Base-by-base conservation (phyloP, 2,329 filamentous ascomycete species). In the Fusarium coffeatum region DNA sequence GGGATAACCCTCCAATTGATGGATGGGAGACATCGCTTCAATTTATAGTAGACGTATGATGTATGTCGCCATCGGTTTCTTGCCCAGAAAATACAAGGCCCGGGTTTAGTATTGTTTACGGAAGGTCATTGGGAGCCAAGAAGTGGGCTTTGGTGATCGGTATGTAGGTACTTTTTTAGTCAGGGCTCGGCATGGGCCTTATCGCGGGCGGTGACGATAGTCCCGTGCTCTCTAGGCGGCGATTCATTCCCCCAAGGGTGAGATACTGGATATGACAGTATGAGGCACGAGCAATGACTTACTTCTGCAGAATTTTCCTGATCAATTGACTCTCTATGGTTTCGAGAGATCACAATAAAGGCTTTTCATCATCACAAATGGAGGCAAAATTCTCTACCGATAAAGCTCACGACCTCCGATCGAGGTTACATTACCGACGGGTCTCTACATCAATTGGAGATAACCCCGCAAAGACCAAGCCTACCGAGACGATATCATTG, bases 41-140 rank as follows among this genome's bases (percentile, higher is more conserved):
- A 51, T 60, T 68, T 64, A 59, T 68, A 59, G 3, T 3, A 30
- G 28, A 28, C 23, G 23, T 23, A 23, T 23, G 23, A 23, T 23
- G 23, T 23, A 23, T 27, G 25, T 32, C 15, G 30, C 30, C 30
- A 32, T 32, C 30, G 30, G 30, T 40, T 23, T 0, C 11, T 22
- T 41, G 59, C 59, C 57, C 25, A 63, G 57, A 46, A 23, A 32
- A 45, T 20, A 40, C 40, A 55, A 54, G 57, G 9, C 23, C 34
- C 64, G 68, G 59, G 37, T 37, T 46, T 46, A 25, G 16, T 46
- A 28, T 71, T 63, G 32, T 20, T 64, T 71, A n/a, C 18, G 67
- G 68, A 70, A 70, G 68, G 68, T 70, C 58, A 45, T 51, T 45
- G 18, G 8, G 20, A 40, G 41, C 48, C 56, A 69, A 57, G 57